Conservation (phyloP, 106 monocot species). For the Dendrobium chrysotoxum region DNA sequence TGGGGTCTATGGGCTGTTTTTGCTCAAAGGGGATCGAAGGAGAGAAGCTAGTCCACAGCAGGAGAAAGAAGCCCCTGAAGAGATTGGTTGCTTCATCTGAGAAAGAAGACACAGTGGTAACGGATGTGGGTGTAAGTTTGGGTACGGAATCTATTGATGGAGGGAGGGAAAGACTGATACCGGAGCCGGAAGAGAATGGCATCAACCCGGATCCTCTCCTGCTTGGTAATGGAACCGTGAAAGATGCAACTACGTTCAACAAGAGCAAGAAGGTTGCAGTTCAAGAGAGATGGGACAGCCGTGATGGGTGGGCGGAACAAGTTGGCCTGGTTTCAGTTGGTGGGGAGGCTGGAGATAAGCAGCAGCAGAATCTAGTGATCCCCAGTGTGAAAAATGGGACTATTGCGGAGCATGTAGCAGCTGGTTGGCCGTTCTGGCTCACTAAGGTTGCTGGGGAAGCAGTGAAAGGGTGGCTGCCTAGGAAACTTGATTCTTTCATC, state of each 20-base stretch:
- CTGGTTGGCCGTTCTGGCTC: constrained; percentile 12
- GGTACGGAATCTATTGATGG: constrained; percentile 12
- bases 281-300: constrained; percentile 15
- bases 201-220: not conserved
- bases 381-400: constrained; percentile 34
- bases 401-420: constrained; percentile 12
- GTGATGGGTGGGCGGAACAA: constrained; percentile 1
- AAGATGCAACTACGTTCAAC: not conserved
- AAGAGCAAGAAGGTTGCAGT: not conserved
- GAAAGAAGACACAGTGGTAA: constrained; percentile 7
- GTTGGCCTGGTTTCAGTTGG: not conserved
- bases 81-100: constrained; percentile 27
- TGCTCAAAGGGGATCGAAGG: constrained; percentile 26
- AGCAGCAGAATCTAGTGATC: constrained; percentile 10
- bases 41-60: not conserved
- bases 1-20: constrained; percentile 44
- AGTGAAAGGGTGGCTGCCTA: constrained; percentile 11
- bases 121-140: constrained; percentile 5
- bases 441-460: constrained; percentile 11
- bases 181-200: constrained; percentile 6
- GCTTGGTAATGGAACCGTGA: constrained; percentile 9
- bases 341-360: not conserved
- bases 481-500: constrained; percentile 18
- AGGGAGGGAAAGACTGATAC: constrained; percentile 19
- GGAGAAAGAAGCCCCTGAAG: constrained; percentile 21